Conservation (phyloP, 768 basidiomycete genomes). For the Panellus pusillus region DNA sequence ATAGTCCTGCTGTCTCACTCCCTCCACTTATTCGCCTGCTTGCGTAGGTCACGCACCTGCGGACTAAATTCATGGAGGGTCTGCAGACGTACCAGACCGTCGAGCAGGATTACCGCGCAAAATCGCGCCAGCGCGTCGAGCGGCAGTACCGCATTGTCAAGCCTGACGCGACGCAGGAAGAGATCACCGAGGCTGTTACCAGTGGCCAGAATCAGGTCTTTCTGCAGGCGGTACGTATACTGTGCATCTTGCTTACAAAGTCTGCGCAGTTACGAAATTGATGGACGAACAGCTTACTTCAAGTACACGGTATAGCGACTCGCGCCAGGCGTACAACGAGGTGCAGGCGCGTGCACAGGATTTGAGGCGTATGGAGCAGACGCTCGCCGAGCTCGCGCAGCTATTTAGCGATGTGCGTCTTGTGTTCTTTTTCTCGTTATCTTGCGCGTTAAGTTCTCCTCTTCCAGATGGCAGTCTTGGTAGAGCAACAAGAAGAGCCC, state of each 20-base stretch:
- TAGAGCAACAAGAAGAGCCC: constrained; percentile 79
- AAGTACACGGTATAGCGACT: constrained; percentile 82
- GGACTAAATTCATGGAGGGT: constrained; percentile 71
- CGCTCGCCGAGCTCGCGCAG: constrained; percentile 85
- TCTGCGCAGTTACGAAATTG: not conserved
- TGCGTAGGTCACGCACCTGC: constrained; percentile 56
- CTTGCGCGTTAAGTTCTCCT: not conserved
- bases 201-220: constrained; percentile 73
- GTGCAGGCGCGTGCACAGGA: constrained; percentile 89
- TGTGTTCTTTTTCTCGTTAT: not conserved
- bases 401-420: constrained; percentile 75
- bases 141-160: constrained; percentile 85
- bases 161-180: constrained; percentile 81
- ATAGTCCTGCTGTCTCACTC: not conserved
- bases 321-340: constrained; percentile 79
- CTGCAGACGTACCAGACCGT: constrained; percentile 78
- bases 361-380: constrained; percentile 80
- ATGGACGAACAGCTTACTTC: constrained; percentile 53
- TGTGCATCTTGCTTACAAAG: not conserved
- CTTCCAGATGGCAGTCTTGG: constrained; percentile 70
- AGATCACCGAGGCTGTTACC: constrained; percentile 68
- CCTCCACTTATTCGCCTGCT: not conserved
- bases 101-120: constrained; percentile 68
- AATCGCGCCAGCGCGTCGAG: constrained; percentile 66
- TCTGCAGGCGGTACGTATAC: constrained; percentile 59